Evolutionary conservation across 805 yeast species (phyloP), one percentile per base, ranked within the genome.

Genomic region (Yamadazyma olivae): DNA sequence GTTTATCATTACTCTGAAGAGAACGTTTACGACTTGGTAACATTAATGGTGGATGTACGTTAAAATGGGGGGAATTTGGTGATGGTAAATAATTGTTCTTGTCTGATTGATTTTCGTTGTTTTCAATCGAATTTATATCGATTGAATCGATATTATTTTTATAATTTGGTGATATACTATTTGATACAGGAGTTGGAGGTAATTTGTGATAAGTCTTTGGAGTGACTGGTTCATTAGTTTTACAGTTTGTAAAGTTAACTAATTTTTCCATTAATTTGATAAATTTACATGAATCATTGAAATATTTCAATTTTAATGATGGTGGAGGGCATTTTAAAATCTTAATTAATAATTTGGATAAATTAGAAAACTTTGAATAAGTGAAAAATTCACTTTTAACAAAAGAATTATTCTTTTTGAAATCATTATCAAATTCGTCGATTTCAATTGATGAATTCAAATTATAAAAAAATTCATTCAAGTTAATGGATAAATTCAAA

Each of bases 291-390:
- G 48, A 51, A 25, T 64, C 63, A 42, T 57, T 55, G 48, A 67
- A 68, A 50, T 70, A 74, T 51, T 70, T 73, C 34, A 61, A 49
- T 49, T 67, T 69, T 41, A 71, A 54, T 13, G 74, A 62, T 24
- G 70, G 66, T 22, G 78, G 78, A 6, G 72, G 72, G 41, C 66
- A 60, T 39, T 67, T 64, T 42, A 67, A 50, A 19, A 67, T 63
- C 47, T 66, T 67, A 44, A 60, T 37, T 15, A 45, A 31, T 19
- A 42, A 35, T 20, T 42, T 42, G 2, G 41, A 55, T 31, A 59
- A 55, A 40, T 46, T 48, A 15, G 44, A 39, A 28, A 32, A 41
- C 26, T 42, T 43, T 6, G 49, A 42, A 32, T 29, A 45, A 3
- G 46, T 42, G 32, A 45, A 42, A 15, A 32, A 38, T 27, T 39